phyloP scores from a whole-genome alignment of 1,284 basidiomycete species.

The Austroboletus niveus region DNA sequence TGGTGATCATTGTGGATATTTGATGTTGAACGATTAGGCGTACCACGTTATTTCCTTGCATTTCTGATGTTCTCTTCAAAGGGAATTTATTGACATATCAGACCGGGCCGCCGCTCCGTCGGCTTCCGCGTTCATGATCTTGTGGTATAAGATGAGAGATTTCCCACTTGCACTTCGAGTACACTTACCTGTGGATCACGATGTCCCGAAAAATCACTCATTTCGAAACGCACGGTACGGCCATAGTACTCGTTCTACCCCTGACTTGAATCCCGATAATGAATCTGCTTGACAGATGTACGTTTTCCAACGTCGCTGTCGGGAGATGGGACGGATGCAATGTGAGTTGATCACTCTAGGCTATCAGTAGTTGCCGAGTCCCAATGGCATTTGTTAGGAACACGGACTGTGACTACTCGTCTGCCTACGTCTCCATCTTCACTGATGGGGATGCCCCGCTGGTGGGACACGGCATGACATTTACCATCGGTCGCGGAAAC shows the following conservation, averaged over 20 bases:
- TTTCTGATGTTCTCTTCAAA: not conserved
- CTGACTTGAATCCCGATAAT: not conserved
- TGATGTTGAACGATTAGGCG: not conserved
- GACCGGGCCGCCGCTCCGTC: conserved; percentile 20
- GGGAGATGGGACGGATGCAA: conserved; percentile 65
- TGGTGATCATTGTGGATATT: too few species aligned
- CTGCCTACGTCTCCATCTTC: conserved; percentile 82
- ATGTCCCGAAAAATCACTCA: conserved; percentile 36
- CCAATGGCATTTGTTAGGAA: conserved; percentile 53
- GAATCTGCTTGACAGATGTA: conserved; percentile 18
- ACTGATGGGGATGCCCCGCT: conserved; percentile 63
- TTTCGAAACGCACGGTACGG: conserved; percentile 37
- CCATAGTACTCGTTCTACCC: not conserved
- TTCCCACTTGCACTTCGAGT: not conserved
- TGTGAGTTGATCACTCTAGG: conserved; percentile 31
- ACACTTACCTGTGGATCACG: not conserved
- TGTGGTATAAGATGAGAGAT: not conserved
- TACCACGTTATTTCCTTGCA: too few species aligned
- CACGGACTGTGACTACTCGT: conserved; percentile 92
- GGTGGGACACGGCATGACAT: conserved; percentile 91
- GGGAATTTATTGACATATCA: too few species aligned
- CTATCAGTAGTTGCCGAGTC: not conserved
- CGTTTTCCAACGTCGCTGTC: conserved; percentile 54
- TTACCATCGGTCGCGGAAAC: conserved; percentile 95
- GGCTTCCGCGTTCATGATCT: not conserved